A percentile compares a stretch with the other conserved stretches of the same genome.
Conservation (phyloP, 164 flowering plant genomes). For the Amborella trichopoda region DNA sequence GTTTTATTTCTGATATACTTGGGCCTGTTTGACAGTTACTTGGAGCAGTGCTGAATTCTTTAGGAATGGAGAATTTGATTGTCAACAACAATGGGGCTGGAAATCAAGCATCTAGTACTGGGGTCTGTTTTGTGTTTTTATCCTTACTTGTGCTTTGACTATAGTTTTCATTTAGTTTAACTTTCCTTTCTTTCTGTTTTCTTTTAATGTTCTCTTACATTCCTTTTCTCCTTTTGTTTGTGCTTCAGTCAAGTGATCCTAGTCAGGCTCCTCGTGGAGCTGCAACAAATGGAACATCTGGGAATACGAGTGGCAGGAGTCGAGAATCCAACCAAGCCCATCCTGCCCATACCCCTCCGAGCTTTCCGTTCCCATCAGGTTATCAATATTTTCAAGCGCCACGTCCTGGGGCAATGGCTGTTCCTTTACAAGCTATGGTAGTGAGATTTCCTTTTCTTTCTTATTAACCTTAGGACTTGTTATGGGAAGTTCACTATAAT, state of each 20-base stretch:
- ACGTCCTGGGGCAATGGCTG: conserved; percentile 29
- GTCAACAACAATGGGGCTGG: conserved; percentile 18
- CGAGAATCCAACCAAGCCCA: conserved; percentile 41
- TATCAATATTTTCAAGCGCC: conserved; percentile 55
- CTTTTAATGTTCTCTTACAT: too few relatives aligned
- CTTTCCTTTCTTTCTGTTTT: too few relatives aligned
- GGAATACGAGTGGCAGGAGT: conserved; percentile 21
- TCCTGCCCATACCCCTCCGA: conserved; percentile 25
- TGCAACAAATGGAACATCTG: conserved; percentile 33
- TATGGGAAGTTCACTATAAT: too few relatives aligned
- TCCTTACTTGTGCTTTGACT: background rate
- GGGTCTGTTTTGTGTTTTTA: conserved; percentile 27
- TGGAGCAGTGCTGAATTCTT: conserved; percentile 77
- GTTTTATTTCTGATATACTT: too few relatives aligned
- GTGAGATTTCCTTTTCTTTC: background rate
- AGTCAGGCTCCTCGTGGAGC: conserved; percentile 36
- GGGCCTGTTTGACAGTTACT: conserved; percentile 55
- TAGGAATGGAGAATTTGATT: conserved; percentile 55
- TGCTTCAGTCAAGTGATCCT: conserved; percentile 25
- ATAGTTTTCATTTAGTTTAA: background rate
- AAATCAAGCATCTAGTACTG: conserved; percentile 20
- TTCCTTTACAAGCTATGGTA: conserved; percentile 64
- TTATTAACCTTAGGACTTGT: background rate
- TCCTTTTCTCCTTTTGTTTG: too few relatives aligned
- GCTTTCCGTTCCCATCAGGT: conserved; percentile 26